Evolutionary conservation across 345 rosid species (phyloP).

Genomic region (Gossypium australe): DNA sequence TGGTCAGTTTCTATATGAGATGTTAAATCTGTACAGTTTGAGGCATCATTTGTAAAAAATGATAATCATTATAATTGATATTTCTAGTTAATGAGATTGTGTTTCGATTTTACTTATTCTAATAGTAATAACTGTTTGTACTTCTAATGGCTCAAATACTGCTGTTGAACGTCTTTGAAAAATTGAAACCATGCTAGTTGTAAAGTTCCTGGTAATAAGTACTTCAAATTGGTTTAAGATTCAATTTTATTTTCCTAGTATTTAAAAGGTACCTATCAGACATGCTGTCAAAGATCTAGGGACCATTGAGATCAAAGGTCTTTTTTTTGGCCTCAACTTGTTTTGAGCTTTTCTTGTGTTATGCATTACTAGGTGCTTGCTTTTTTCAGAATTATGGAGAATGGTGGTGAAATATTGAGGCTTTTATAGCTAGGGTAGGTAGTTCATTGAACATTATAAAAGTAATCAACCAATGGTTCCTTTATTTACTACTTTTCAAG

Average conservation of each 20-base stretch:
- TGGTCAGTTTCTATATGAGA: background rate
- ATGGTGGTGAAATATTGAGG: background rate
- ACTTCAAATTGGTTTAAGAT: background rate
- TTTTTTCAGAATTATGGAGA: background rate
- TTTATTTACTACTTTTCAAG: too few species aligned
- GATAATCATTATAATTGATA: too few species aligned
- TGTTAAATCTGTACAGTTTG: too few species aligned
- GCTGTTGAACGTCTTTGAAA: background rate
- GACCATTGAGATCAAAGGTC: background rate
- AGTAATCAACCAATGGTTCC: background rate
- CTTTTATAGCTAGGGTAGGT: background rate
- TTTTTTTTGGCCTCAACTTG: background rate
- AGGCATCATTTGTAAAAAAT: background rate
- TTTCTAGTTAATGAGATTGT: background rate
- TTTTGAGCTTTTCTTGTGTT: background rate
- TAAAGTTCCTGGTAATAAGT: background rate
- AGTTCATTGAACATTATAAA: background rate
- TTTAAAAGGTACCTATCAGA: background rate
- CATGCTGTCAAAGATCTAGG: background rate
- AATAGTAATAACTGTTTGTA: background rate
- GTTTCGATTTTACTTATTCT: background rate
- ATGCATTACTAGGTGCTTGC: background rate
- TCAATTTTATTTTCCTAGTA: background rate
- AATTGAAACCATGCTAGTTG: background rate
- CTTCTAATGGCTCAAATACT: background rate